Evolutionary conservation across 495 filamentous ascomycete species (phyloP).

Genomic region (Coniosporium apollinis): DNA sequence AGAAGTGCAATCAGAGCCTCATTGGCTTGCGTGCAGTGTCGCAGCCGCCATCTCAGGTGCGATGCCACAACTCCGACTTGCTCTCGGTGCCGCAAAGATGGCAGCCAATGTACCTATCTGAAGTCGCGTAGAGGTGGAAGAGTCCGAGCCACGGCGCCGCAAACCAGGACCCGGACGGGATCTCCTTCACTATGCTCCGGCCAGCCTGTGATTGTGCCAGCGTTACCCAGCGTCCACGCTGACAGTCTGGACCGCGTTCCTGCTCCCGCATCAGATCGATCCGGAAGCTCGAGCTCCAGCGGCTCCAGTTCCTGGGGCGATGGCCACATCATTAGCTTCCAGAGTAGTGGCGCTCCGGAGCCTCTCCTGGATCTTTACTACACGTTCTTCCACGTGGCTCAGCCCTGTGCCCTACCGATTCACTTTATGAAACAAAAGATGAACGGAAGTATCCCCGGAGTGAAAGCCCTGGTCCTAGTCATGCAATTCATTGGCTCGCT

Average conservation of each 20-base stretch:
- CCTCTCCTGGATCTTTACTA: constrained; percentile 33
- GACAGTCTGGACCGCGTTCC: not conserved
- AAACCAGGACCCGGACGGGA: not conserved
- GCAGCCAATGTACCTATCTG: constrained; percentile 30
- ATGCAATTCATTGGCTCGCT: constrained; percentile 56
- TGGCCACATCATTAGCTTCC: not conserved
- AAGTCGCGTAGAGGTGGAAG: constrained; percentile 37
- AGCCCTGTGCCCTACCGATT: constrained; percentile 45
- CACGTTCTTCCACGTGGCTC: constrained; percentile 47
- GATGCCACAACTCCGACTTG: constrained; percentile 31
- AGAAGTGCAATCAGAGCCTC: no score
- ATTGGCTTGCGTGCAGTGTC: no score
- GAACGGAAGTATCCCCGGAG: no score
- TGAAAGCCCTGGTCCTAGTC: constrained; percentile 41
- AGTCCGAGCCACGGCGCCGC: constrained; percentile 7
- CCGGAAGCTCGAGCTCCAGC: not conserved
- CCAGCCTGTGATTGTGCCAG: not conserved
- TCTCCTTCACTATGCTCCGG: not conserved
- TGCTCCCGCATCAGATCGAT: not conserved
- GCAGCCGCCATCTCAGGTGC: constrained; percentile 27
- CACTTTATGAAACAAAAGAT: no score
- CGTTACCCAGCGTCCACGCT: not conserved
- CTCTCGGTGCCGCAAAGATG: constrained; percentile 26
- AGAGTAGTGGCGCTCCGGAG: not conserved
- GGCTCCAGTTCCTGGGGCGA: not conserved